Evolutionary conservation across 441 rosid species (phyloP).

Genomic region (Cnidoscolus chayamansa): DNA sequence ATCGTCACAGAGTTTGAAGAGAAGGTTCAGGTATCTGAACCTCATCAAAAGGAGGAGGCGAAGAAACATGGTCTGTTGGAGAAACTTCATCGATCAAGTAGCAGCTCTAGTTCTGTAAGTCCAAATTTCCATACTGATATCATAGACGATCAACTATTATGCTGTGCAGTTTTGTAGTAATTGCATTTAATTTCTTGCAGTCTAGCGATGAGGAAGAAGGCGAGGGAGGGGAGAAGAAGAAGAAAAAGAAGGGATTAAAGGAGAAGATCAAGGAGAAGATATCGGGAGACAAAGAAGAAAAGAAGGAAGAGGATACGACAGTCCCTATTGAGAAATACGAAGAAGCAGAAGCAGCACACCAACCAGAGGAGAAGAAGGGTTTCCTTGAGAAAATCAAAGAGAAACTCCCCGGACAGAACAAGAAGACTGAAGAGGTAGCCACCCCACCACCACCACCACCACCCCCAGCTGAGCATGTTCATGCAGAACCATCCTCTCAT

Average conservation of each 20-base stretch:
- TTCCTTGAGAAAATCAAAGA: conserved; percentile 64
- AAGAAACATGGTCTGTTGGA: conserved; percentile 50
- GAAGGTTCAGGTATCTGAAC: conserved; percentile 52
- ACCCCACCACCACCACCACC: conserved; percentile 29
- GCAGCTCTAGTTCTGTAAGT: conserved; percentile 90
- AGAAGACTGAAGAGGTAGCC: conserved; percentile 38
- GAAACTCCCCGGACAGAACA: conserved; percentile 55
- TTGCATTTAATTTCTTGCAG: conserved; percentile 30
- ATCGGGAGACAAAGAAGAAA: conserved; percentile 38
- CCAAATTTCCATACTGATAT: neutral
- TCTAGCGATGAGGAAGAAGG: conserved; percentile 78
- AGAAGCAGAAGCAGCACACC: conserved; percentile 18
- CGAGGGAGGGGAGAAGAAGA: conserved; percentile 46
- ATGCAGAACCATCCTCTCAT: conserved; percentile 19
- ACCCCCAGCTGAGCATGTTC: conserved; percentile 17
- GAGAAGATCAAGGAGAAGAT: conserved; percentile 51
- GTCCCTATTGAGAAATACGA: conserved; percentile 41
- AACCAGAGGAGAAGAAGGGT: conserved; percentile 59
- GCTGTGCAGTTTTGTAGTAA: neutral
- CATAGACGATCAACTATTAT: too few relatives aligned
- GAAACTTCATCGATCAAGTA: conserved; percentile 60
- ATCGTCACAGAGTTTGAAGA: conserved; percentile 48
- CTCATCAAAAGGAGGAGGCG: conserved; percentile 37
- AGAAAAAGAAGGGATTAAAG: conserved; percentile 38
- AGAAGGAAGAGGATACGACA: conserved; percentile 35